Evolutionary conservation across 2,329 filamentous ascomycete genomes (phyloP), one percentile per base, ranked within the genome.

Genomic region (Graphium sp.): DNA sequence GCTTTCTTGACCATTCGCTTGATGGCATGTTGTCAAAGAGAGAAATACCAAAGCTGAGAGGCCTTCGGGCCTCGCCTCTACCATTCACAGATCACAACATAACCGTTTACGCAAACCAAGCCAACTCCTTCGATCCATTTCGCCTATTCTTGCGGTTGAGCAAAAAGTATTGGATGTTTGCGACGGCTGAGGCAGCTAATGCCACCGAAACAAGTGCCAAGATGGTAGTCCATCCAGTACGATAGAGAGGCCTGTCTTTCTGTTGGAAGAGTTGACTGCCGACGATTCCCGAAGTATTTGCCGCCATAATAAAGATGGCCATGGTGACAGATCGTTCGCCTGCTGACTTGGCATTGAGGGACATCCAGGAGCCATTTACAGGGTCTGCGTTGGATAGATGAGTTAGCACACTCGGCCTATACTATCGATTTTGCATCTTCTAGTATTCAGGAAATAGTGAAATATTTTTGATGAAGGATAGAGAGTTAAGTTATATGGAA

Each of bases 301-400:
- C 44, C 2, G 43, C 39, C 45, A 49, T 47, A 30, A 49, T 46
- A 18, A 47, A 36, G 11, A 48, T 40, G 21, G 45, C 44, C 43
- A 49, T 45, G 7, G 41, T 47, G 21, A 48, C 41, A 3, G 43
- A 47, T 5, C 45, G 34, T 13, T 48, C 45, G 11, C 43, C 44
- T 3, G 44, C 40, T 4, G 36, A 39, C 8, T 37, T 39, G 15
- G 39, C 33, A 21, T 48, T 48, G 6, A 47, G 37, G 3, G 45
- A 36, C 24, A 48, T 34, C 46, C 44, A 48, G 2, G 45, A 45
- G 19, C 43, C 39, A 11, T 49, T 46, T 5, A 46, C 32, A 16
- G 39, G 37, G n/a, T 41, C 32, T 35, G 28, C n/a, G n/a, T n/a
- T n/a, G n/a, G n/a, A n/a, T n/a, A n/a, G n/a, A n/a, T n/a, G n/a